Evolutionary conservation across 2,329 filamentous ascomycete genomes (phyloP).

Genomic region (Botrytis hyacinthi): DNA sequence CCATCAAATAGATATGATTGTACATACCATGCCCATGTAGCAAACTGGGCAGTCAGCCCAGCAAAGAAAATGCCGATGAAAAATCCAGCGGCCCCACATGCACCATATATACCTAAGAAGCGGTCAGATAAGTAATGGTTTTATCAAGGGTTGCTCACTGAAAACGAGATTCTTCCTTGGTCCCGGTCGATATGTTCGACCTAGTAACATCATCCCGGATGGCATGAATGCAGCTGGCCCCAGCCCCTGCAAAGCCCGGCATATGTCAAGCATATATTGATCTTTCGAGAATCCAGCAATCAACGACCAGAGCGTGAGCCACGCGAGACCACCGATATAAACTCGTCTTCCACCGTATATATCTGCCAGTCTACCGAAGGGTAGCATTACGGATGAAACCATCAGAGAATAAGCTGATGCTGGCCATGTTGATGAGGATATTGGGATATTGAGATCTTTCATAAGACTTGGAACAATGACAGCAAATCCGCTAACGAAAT

Average conservation of each 20-base stretch:
- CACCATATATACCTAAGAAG: conserved; percentile 19
- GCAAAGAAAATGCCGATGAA: conserved; percentile 65
- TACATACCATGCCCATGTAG: conserved; percentile 60
- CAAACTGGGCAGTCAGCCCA: conserved; percentile 57
- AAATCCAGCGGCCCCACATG: conserved; percentile 18
- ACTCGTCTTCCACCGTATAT: conserved; percentile 58
- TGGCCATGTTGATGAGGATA: conserved; percentile 57
- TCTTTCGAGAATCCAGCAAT: conserved; percentile 66
- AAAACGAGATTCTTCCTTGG: conserved; percentile 63
- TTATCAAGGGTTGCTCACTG: conserved; percentile 26
- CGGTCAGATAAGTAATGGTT: background rate
- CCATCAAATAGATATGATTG: background rate
- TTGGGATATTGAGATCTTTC: conserved; percentile 59
- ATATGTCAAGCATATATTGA: conserved; percentile 66
- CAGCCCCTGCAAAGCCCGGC: conserved; percentile 68
- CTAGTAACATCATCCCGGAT: conserved; percentile 61
- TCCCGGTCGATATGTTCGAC: conserved; percentile 60
- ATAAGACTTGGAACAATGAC: conserved; percentile 66
- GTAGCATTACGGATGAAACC: conserved; percentile 54
- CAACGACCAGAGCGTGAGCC: conserved; percentile 66
- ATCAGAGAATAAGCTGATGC: conserved; percentile 57
- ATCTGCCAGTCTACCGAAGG: conserved; percentile 58
- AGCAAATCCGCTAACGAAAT: conserved; percentile 68
- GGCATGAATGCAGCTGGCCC: conserved; percentile 68
- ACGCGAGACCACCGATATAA: conserved; percentile 55